phyloP scores from a whole-genome alignment of 805 yeast genomes.

The Metschnikowia baotianmanensis region DNA sequence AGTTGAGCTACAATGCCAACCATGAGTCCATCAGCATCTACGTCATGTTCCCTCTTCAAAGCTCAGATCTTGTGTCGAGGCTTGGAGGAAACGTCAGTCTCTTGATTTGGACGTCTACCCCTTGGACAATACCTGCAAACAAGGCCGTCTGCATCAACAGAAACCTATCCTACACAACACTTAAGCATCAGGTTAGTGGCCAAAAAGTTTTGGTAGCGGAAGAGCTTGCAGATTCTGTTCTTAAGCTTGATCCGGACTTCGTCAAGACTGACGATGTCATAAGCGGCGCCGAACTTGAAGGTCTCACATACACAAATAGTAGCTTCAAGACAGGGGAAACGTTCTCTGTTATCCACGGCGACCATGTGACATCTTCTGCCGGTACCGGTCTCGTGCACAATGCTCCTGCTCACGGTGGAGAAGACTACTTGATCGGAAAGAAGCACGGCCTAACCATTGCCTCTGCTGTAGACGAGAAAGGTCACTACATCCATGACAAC shows the following conservation, averaged over 20 bases:
- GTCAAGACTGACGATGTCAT: conserved; percentile 8
- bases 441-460: conserved; percentile 53
- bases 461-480: conserved; percentile 79
- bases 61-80: conserved; percentile 21
- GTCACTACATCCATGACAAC: conserved; percentile 55
- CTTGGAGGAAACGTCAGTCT: conserved; percentile 20
- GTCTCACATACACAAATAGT: conserved; percentile 54
- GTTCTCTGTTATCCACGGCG: conserved; percentile 71
- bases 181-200: conserved; percentile 22
- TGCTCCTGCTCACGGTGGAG: conserved; percentile 98
- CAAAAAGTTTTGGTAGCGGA: conserved; percentile 58
- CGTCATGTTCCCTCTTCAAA: conserved; percentile 56
- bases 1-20: conserved; percentile 75
- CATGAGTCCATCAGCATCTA: conserved; percentile 70
- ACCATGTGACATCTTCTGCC: conserved; percentile 72
- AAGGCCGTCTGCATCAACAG: conserved; percentile 74
- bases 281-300: conserved; percentile 26
- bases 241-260: conserved; percentile 25
- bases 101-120: conserved; percentile 95
- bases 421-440: conserved; percentile 76
- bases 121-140: conserved; percentile 94
- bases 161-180: conserved; percentile 54
- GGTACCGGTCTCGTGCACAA: conserved; percentile 97
- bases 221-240: conserved; percentile 42
- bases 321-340: conserved; percentile 29